Evolutionary conservation across 2,329 filamentous ascomycete genomes (phyloP).

Genomic region (Leptographium radiaticola): DNA sequence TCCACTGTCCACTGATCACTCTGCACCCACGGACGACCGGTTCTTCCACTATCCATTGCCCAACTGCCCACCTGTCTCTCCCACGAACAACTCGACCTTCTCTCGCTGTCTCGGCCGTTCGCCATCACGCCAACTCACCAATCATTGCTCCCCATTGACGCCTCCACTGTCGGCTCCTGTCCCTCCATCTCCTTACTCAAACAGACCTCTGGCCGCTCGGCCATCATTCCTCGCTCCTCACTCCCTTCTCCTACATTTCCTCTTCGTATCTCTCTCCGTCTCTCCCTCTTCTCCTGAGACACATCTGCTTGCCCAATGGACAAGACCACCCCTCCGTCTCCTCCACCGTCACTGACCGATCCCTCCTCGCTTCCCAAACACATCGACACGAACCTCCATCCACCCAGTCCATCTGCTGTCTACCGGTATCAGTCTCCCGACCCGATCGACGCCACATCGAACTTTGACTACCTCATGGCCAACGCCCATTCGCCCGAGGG

Average conservation of each 20-base stretch:
- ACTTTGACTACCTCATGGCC: constrained; percentile 17
- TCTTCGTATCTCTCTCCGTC: neutral
- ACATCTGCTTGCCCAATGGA: constrained; percentile 18
- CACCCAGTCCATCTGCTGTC: constrained; percentile 16
- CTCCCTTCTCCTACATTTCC: neutral
- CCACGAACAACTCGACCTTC: neutral
- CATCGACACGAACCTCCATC: constrained; percentile 21
- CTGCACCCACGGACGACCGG: too few relatives aligned
- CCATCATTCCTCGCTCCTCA: neutral
- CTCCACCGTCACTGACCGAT: constrained; percentile 26
- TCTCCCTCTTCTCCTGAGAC: neutral
- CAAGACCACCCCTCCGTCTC: constrained; percentile 28
- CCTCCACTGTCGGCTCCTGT: neutral
- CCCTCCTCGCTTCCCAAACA: constrained; percentile 24
- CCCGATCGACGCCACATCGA: constrained; percentile 16
- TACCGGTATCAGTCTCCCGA: constrained; percentile 26
- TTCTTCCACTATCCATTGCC: too few relatives aligned
- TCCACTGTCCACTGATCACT: too few relatives aligned
- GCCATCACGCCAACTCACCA: neutral
- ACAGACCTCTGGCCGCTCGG: neutral
- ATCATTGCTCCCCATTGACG: neutral
- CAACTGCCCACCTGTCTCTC: neutral
- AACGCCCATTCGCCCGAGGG: constrained; percentile 15
- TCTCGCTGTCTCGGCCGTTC: neutral
- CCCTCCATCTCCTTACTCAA: neutral